Percentiles rank a stretch among this genome's conserved stretches.
These are phyloP conservation scores for Pisolithus marmoratus DNA, from an alignment of 768 basidiomycete genomes.

Conservation along the genomic window DNA sequence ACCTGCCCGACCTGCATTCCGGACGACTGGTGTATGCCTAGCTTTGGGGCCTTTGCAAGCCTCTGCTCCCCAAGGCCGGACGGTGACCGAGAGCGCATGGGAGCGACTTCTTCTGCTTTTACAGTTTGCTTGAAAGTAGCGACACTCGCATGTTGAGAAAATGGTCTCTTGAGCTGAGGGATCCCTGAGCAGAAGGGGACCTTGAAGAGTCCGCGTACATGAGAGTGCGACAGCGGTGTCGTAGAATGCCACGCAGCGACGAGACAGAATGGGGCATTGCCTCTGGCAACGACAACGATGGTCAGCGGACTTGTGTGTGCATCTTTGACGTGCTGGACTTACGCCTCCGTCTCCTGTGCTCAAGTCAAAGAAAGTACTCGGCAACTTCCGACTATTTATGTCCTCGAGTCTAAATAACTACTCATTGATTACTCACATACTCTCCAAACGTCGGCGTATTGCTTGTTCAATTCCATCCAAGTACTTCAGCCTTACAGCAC, in stretches of 20 bases:
- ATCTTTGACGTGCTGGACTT: neutral
- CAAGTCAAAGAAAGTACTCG: slow-evolving; percentile 1
- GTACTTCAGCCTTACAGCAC: slow-evolving; percentile 70
- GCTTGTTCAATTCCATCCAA: slow-evolving; percentile 52
- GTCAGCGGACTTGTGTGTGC: neutral
- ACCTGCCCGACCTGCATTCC: slow-evolving; percentile 10
- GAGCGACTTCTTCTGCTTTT: slow-evolving; percentile 25
- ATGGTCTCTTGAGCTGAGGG: slow-evolving; percentile 42
- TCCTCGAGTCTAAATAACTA: too few species aligned
- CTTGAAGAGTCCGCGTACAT: slow-evolving; percentile 49
- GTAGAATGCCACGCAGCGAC: slow-evolving; percentile 15
- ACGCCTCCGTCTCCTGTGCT: neutral
- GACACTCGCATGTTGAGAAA: slow-evolving; percentile 35
- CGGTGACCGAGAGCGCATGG: slow-evolving; percentile 1
- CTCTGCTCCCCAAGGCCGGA: slow-evolving; percentile 6
- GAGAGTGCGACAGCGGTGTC: slow-evolving; percentile 49
- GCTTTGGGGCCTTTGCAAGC: slow-evolving; percentile 15
- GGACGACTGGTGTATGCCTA: neutral
- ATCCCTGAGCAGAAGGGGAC: slow-evolving; percentile 15
- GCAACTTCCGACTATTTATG: slow-evolving; percentile 19
- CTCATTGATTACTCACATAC: slow-evolving; percentile 1
- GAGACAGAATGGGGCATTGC: too few species aligned
- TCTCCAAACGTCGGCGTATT: slow-evolving; percentile 9
- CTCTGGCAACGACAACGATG: too few species aligned
- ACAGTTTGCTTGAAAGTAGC: slow-evolving; percentile 8